Evolutionary conservation across 306 rosid species (phyloP).

Genomic region (Gastrolobium bilobum): DNA sequence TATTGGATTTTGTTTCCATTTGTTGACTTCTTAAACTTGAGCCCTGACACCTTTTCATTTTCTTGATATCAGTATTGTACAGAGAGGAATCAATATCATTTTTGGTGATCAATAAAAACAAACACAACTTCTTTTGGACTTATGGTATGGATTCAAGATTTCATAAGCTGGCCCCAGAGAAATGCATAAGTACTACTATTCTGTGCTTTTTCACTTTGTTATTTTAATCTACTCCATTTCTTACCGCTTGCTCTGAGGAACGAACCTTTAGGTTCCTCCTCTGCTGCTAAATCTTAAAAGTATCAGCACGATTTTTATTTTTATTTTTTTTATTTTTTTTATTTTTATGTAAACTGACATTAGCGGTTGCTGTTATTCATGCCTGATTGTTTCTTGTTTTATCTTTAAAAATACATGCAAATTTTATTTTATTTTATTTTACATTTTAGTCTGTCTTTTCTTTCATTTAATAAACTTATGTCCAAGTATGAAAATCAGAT

Average conservation of each 20-base stretch:
- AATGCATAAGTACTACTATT: slow-evolving; percentile 11
- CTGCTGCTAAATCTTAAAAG: not conserved
- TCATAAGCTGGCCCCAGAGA: slow-evolving; percentile 35
- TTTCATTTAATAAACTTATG: not conserved
- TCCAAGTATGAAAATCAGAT: not conserved
- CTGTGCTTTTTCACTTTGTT: slow-evolving; percentile 16
- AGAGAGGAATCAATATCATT: slow-evolving; percentile 12
- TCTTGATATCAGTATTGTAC: slow-evolving; percentile 25
- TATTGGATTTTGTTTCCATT: slow-evolving; percentile 9
- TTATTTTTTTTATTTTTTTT: too few relatives aligned
- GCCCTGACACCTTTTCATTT: slow-evolving; percentile 1
- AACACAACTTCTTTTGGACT: slow-evolving; percentile 42
- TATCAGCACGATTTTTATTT: too few relatives aligned
- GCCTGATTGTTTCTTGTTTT: not conserved
- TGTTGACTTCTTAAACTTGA: slow-evolving; percentile 29
- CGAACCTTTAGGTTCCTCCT: not conserved
- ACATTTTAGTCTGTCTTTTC: not conserved
- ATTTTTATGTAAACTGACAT: not conserved
- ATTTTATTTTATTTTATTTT: too few relatives aligned
- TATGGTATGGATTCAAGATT: slow-evolving; percentile 29
- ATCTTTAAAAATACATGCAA: not conserved
- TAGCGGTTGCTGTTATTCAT: slow-evolving; percentile 1
- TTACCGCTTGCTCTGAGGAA: not conserved
- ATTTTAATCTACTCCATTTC: not conserved
- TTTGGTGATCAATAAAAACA: slow-evolving; percentile 38